These are phyloP conservation scores for Cephaloascus fragrans DNA, from an alignment of 805 yeast genomes.

Conservation along the genomic window DNA sequence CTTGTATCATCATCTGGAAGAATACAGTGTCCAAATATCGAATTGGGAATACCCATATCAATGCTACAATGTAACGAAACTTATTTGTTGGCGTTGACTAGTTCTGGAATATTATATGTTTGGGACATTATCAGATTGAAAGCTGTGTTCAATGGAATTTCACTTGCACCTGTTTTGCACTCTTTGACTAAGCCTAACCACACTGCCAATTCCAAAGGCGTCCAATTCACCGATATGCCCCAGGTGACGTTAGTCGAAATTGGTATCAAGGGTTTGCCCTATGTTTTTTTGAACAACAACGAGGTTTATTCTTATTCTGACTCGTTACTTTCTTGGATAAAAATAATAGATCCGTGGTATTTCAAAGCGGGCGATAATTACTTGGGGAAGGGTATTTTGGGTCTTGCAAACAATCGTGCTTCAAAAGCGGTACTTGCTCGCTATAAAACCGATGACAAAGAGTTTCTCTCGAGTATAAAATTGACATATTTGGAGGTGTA, in stretches of 20 bases:
- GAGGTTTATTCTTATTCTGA: slow-evolving; percentile 33
- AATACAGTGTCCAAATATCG: slow-evolving; percentile 35
- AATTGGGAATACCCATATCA: slow-evolving; percentile 38
- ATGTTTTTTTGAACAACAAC: slow-evolving; percentile 24
- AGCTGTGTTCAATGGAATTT: slow-evolving; percentile 28
- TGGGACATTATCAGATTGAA: slow-evolving; percentile 35
- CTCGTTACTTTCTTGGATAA: slow-evolving; percentile 36
- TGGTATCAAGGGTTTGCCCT: slow-evolving; percentile 28
- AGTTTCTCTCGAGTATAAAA: not conserved
- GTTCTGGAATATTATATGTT: slow-evolving; percentile 36
- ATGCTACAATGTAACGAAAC: slow-evolving; percentile 22
- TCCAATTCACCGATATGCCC: slow-evolving; percentile 9
- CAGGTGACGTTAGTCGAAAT: slow-evolving; percentile 21
- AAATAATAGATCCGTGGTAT: slow-evolving; percentile 36
- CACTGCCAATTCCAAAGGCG: slow-evolving; percentile 8
- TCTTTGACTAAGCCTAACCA: slow-evolving; percentile 11
- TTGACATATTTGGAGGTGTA: not conserved
- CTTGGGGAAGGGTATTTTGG: not conserved
- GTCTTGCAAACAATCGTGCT: not conserved
- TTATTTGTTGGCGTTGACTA: slow-evolving; percentile 34
- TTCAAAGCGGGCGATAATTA: slow-evolving; percentile 2
- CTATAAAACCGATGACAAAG: not conserved
- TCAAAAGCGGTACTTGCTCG: not conserved
- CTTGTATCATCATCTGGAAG: slow-evolving; percentile 36
- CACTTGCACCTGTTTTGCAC: slow-evolving; percentile 46